Evolutionary conservation across 2,329 filamentous ascomycete genomes (phyloP).

Genomic region (Ceratocystis albifundus): DNA sequence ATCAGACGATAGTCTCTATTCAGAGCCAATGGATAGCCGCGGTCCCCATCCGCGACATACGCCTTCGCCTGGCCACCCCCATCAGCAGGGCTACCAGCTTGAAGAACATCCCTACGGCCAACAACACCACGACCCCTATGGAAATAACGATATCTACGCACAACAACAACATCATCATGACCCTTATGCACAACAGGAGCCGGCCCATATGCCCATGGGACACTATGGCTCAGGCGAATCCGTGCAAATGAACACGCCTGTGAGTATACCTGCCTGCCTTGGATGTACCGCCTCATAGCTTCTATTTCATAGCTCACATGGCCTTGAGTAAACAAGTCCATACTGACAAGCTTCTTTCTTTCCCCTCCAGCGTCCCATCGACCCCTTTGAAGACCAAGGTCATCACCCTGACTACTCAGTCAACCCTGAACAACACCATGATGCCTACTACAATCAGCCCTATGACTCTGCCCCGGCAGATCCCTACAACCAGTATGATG

Average conservation of each 20-base stretch:
- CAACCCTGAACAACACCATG: slow-evolving; percentile 74
- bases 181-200: slow-evolving; percentile 17
- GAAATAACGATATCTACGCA: slow-evolving; percentile 40
- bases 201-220: slow-evolving; percentile 19
- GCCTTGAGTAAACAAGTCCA: too few relatives aligned
- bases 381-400: slow-evolving; percentile 37
- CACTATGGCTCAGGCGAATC: slow-evolving; percentile 51
- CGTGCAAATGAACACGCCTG: slow-evolving; percentile 72
- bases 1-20: slow-evolving; percentile 49
- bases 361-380: slow-evolving; percentile 39
- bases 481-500: slow-evolving; percentile 51
- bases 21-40: slow-evolving; percentile 46
- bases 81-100: slow-evolving; percentile 66
- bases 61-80: slow-evolving; percentile 65
- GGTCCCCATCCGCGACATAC: slow-evolving; percentile 43
- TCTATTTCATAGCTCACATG: not conserved
- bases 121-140: slow-evolving; percentile 33
- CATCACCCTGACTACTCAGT: slow-evolving; percentile 58
- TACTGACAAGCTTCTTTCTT: not conserved
- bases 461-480: slow-evolving; percentile 51
- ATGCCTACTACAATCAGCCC: slow-evolving; percentile 72
- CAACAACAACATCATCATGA: slow-evolving; percentile 35
- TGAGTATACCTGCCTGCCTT: slow-evolving; percentile 37
- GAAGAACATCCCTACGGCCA: slow-evolving; percentile 62
- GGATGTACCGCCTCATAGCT: slow-evolving; percentile 22